Base-by-base conservation (phyloP, 2,329 filamentous ascomycete species). In the Calonectria pseudoturangicola region DNA sequence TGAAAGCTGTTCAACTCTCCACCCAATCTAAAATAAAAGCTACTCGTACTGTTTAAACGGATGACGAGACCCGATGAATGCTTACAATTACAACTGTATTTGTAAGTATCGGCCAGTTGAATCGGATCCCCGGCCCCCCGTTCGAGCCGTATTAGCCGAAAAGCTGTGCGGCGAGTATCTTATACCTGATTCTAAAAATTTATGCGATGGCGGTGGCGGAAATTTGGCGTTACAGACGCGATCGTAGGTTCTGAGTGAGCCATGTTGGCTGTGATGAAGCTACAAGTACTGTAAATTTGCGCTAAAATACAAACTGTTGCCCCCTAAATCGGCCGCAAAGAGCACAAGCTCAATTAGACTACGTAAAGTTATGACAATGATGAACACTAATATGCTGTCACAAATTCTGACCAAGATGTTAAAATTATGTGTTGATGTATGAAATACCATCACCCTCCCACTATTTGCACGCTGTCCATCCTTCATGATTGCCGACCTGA, bases 111-210 rank as follows among this genome's bases (percentile, higher is more conserved):
- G 10, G 9, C 10, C 7, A 25, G 18, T 12, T 9, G n/a, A 21
- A 21, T 21, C 45, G n/a, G 21, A 25, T 25, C 18, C 45, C 6
- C 9, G n/a, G 45, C 18, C 45, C n/a, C 18, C n/a, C 43, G 3
- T 25, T 25, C n/a, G 21, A 16, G 54, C 54, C 33, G 33, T 41
- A 36, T 25, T 28, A 60, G 33, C 54, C 54, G 54, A 60, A 15
- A 9, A 41, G 33, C 33, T 41, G 36, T 27, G 21, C 30, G 54
- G 8, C 4, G 12, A 16, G n/a, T n/a, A 18, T 4, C n/a, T 7
- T 6, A 33, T 25, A 25, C 12, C 33, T 9, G 3, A 27, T 18
- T 7, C 33, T 13, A 27, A 25, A 41, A 41, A 13, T 12, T 58
- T 21, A 8, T 41, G 54, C 15, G 27, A 27, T 58, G 12, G 13